These are phyloP conservation scores for Powellomyces hirtus DNA, from an alignment of 192 early-diverging fungal species.

Conservation along the genomic window DNA sequence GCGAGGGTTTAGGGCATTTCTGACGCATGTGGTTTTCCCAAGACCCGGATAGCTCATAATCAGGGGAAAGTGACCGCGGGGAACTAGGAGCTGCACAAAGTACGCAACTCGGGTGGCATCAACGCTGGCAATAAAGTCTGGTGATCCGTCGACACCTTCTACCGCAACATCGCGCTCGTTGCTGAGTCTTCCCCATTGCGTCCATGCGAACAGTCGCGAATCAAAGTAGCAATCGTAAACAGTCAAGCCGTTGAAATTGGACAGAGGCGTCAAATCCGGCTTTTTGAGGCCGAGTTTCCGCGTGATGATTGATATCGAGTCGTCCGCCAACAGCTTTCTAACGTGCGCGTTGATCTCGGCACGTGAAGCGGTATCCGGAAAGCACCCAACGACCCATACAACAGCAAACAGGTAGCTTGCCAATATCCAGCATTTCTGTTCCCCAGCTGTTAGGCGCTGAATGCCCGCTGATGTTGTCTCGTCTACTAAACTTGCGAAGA, in stretches of 20 bases:
- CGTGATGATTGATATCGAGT: background rate
- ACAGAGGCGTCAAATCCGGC: background rate
- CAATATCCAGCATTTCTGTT: constrained; percentile 33
- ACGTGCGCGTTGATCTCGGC: background rate
- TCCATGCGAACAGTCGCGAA: constrained; percentile 30
- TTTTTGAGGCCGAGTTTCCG: background rate
- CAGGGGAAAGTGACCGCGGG: background rate
- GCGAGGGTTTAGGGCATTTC: constrained; percentile 2
- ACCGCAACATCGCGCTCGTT: background rate
- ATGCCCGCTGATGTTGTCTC: constrained; percentile 27
- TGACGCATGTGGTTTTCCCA: constrained; percentile 27
- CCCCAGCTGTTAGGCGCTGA: constrained; percentile 23
- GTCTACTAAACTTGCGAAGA: constrained; percentile 19
- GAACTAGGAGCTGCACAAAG: constrained; percentile 23
- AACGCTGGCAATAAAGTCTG: constrained; percentile 13
- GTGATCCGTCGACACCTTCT: background rate
- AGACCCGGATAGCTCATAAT: constrained; percentile 20
- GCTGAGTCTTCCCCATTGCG: constrained; percentile 14
- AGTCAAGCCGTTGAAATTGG: background rate
- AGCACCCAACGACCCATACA: constrained; percentile 26
- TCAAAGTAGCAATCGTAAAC: constrained; percentile 41
- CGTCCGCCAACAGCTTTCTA: background rate
- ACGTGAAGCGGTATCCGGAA: background rate
- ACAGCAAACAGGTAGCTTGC: constrained; percentile 23
- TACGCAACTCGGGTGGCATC: constrained; percentile 25